These are phyloP conservation scores for Talaromyces sp. DNA, from an alignment of 2,329 filamentous ascomycete species.

Conservation along the genomic window DNA sequence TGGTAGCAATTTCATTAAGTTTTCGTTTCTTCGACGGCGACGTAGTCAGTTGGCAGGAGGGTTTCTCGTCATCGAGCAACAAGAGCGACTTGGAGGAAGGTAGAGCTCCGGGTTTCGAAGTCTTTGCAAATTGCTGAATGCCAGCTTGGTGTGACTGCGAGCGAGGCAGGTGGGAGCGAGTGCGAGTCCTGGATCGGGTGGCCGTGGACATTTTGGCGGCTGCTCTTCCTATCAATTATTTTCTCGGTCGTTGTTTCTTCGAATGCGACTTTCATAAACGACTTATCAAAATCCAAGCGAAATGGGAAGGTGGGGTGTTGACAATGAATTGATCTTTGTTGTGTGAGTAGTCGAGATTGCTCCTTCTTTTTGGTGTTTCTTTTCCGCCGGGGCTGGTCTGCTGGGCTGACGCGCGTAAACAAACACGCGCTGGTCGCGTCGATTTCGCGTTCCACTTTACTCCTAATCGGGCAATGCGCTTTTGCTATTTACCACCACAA, in stretches of 20 bases:
- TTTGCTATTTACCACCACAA: neutral
- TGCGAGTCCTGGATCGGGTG: slow-evolving; percentile 15
- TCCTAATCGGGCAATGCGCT: neutral
- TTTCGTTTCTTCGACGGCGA: slow-evolving; percentile 42
- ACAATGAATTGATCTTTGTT: slow-evolving; percentile 31
- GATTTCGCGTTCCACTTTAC: slow-evolving; percentile 5
- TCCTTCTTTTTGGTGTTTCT: slow-evolving; percentile 14
- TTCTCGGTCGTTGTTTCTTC: neutral
- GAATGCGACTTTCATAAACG: too few species aligned
- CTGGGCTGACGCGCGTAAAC: slow-evolving; percentile 12
- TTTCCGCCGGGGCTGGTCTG: slow-evolving; percentile 1
- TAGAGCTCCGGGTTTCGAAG: slow-evolving; percentile 40
- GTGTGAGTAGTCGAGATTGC: slow-evolving; percentile 19
- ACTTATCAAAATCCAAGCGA: neutral
- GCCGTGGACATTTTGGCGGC: slow-evolving; percentile 19
- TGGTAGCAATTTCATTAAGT: slow-evolving; percentile 28
- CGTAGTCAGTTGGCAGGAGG: slow-evolving; percentile 24
- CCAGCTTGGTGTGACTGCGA: slow-evolving; percentile 35
- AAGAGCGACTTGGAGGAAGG: slow-evolving; percentile 19
- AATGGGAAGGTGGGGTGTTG: neutral
- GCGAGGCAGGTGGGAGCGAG: slow-evolving; percentile 17
- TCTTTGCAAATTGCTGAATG: slow-evolving; percentile 44
- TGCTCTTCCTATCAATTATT: slow-evolving; percentile 13
- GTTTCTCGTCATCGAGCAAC: slow-evolving; percentile 33
- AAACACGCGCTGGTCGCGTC: slow-evolving; percentile 3